Evolutionary conservation across 805 yeast species (phyloP), one percentile per base, ranked within the genome.

Genomic region (Candida tammaniensis): DNA sequence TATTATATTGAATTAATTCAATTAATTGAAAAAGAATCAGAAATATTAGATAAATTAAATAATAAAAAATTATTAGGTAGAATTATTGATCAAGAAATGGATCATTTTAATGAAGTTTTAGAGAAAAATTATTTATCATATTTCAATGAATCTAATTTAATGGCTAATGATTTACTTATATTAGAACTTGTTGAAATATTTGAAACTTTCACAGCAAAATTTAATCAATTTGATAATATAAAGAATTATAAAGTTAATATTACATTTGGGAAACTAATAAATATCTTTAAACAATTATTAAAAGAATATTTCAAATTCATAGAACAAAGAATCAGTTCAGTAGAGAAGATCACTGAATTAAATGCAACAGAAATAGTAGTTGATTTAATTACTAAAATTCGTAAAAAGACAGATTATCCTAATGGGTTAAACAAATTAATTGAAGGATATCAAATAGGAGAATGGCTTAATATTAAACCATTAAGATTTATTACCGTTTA

Each of bases 301-400:
- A 55, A 57, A 33, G 85, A 78, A 35, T 68, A 78, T 31, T 66
- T 86, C 37, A 59, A 59, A 28, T 72, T 68, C 40, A 78, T 85
- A 19, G 85, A 78, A 29, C 49, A 52, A 3, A 64, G 76, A 28
- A 74, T 80, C 12, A 57, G 51, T 12, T 48, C 64, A n/a, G 51
- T 76, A 36, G 61, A 68, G 2, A 49, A 60, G 7, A 52, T 82
- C 16, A 70, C 71, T 30, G 96, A 86, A 42, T 74, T 72, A 46
- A 84, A 85, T 33, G 76, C 86, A 28, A 72, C 84, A 27, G 88
- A 80, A 48, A 70, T 78, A 11, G 80, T 86, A 0, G 80, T 81
- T n/a, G 91, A 83, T 38, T 61, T 80, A 7, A 75, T 85, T 64
- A 77, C 88, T 0, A 70, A 78, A 39, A 60, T 87, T 33, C 68